These are phyloP conservation scores for Aspergillus carbonarius DNA, from an alignment of 2,329 filamentous ascomycete species.

Conservation along the genomic window DNA sequence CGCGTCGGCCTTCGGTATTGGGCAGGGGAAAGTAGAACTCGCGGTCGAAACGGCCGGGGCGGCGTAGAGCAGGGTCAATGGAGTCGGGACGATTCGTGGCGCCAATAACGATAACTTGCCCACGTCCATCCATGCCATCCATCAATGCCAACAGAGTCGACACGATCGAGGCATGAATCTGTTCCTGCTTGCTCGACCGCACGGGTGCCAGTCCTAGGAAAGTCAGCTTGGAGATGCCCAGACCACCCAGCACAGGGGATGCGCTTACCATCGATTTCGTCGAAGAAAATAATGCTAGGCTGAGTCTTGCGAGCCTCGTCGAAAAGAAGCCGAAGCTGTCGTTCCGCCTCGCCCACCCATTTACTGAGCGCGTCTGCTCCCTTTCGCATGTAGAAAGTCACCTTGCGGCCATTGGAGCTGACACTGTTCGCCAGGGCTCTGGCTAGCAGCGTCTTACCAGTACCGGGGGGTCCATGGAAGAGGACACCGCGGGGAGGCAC, in stretches of 20 bases:
- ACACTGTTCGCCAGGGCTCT: constrained; percentile 89
- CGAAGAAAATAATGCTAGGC: constrained; percentile 98
- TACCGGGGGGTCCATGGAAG: constrained; percentile 95
- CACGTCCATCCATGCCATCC: constrained; percentile 98
- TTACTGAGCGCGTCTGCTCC: constrained; percentile 96
- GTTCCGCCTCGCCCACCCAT: constrained; percentile 97
- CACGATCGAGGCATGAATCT: constrained; percentile 97
- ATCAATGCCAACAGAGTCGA: constrained; percentile 90
- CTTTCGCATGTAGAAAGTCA: constrained; percentile 99
- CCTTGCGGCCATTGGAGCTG: constrained; percentile 83
- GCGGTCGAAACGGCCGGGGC: constrained; percentile 91
- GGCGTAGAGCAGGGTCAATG: constrained; percentile 90
- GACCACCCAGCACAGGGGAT: neutral
- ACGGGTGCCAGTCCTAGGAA: constrained; percentile 74
- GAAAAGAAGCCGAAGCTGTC: constrained; percentile 88
- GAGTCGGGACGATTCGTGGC: constrained; percentile 98
- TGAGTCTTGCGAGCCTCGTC: constrained; percentile 95
- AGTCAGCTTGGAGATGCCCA: neutral
- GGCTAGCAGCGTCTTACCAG: constrained; percentile 95
- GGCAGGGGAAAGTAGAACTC: constrained; percentile 98
- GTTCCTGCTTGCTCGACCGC: constrained; percentile 95
- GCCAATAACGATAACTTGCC: constrained; percentile 96
- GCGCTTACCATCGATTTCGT: constrained; percentile 83
- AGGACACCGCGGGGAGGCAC: constrained; percentile 92
- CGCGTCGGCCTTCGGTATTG: constrained; percentile 72